A percentile compares a stretch with the other conserved stretches of the same genome.
Evolutionary conservation across 208 protist species (phyloP).

Genomic region (Phytomonas francai): DNA sequence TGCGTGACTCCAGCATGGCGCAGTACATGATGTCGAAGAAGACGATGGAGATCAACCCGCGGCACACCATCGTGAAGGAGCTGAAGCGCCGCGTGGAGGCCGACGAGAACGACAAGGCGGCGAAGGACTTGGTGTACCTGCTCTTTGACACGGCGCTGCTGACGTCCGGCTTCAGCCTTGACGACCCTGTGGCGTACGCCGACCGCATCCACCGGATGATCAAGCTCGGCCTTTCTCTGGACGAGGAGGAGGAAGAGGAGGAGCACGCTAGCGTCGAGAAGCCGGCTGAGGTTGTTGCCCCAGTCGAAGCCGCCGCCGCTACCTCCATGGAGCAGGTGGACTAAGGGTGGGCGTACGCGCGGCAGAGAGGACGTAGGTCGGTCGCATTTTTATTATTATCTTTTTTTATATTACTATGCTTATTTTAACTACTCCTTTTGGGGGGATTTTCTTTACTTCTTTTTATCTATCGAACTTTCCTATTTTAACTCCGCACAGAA

Average conservation of each 20-base stretch:
- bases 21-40: constrained; percentile 98
- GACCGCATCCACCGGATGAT: constrained; percentile 98
- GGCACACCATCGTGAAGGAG: constrained; percentile 94
- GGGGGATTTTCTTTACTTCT: no score
- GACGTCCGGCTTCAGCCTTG: constrained; percentile 96
- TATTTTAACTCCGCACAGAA: no score
- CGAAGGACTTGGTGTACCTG: constrained; percentile 97
- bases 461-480: no score
- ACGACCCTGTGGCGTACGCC: constrained; percentile 93
- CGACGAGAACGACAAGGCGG: constrained; percentile 93
- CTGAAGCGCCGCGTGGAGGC: constrained; percentile 90
- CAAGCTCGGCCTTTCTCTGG: constrained; percentile 94
- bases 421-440: no score
- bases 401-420: no score
- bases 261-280: constrained; percentile 18
- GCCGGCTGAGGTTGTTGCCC: neutral
- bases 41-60: constrained; percentile 98
- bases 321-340: neutral
- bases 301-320: neutral
- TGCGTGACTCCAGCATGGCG: constrained; percentile 94
- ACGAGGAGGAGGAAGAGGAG: constrained; percentile 65
- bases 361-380: no score
- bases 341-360: no score
- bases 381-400: no score
- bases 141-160: constrained; percentile 98